Base-by-base conservation (phyloP, 2,329 filamentous ascomycete species). In the Salinomyces thailandicus region DNA sequence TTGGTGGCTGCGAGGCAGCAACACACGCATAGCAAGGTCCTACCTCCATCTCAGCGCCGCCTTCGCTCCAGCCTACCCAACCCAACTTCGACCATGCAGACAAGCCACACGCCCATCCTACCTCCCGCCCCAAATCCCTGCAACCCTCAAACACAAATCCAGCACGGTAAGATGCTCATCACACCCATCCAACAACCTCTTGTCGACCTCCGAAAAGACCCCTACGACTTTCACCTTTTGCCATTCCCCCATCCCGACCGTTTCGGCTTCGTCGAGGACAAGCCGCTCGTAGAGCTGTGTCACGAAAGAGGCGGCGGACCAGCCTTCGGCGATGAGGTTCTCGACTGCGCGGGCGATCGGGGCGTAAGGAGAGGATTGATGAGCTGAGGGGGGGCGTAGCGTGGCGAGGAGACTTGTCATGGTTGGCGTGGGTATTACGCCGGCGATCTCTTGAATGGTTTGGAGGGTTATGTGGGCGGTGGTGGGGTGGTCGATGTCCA, bases 141-240 rank as follows among this genome's bases (percentile, higher is more conserved):
- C 51, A 24, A 94, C 81, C 53, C 84, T 78, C 54, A 96, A 68
- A 5, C 81, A 72, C 46, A 96, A 58, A 59, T 98, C 89, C 19
- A 98, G 65, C 41, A 96, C 81, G 1, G 84, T 85, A 16, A 98
- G 67, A 58, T 98, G 89, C 63, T 98, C 91, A 55, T 98, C 91
- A 2, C 87, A 82, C 6, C 91, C 91, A 60, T 99, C 93, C 5
- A 94, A 81, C 31, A 98, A 63, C 46, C 91, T 74, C 69, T 96
- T 96, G 57, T 99, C 91, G 18, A 89, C 72, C 60, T 96, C 87
- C 1, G 87, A 95, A 56, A 98, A 98, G 3, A 89, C 70, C 44
- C 84, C 70, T 32, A 89, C 80, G 41, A 98, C 89, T 58, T 80
- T 80, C 56, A 89, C 93, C 66, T 98, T 98, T 55, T 93, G 83